phyloP scores from a whole-genome alignment of 2,329 filamentous ascomycete species.

The Scorias spongiosa region DNA sequence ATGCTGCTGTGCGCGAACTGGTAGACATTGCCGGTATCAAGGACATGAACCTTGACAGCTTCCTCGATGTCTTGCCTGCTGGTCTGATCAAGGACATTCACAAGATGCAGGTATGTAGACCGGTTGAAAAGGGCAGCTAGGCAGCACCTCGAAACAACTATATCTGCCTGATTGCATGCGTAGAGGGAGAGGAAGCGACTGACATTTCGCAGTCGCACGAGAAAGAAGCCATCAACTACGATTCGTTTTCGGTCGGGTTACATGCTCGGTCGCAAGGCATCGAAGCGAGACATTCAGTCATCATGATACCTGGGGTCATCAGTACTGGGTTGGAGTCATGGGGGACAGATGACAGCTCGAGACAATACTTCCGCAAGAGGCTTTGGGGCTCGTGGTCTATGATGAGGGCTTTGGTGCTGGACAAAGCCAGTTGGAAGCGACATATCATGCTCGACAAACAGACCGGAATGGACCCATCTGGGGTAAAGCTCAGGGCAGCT shows the following conservation, averaged over 20 bases:
- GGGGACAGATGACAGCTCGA: constrained; percentile 73
- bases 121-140: no score
- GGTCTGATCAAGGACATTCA: constrained; percentile 73
- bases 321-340: constrained; percentile 94
- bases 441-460: constrained; percentile 93
- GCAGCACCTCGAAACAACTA: no score
- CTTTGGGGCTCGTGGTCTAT: constrained; percentile 98
- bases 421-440: constrained; percentile 87
- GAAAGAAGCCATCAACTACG: constrained; percentile 75
- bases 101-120: constrained; percentile 57
- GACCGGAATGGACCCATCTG: constrained; percentile 80
- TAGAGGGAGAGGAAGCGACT: constrained; percentile 4
- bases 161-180: no score
- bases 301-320: constrained; percentile 97
- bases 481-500: constrained; percentile 78
- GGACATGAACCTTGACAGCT: constrained; percentile 63
- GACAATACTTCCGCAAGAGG: constrained; percentile 84
- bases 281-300: constrained; percentile 67
- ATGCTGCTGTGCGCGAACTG: constrained; percentile 45
- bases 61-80: constrained; percentile 77
- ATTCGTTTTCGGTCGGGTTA: constrained; percentile 81
- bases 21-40: constrained; percentile 64
- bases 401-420: constrained; percentile 87
- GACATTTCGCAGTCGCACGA: constrained; percentile 53
- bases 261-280: constrained; percentile 72